Evolutionary conservation across 2,329 filamentous ascomycete genomes (phyloP), one percentile per base, ranked within the genome.

Genomic region (Epichloe hybrida): DNA sequence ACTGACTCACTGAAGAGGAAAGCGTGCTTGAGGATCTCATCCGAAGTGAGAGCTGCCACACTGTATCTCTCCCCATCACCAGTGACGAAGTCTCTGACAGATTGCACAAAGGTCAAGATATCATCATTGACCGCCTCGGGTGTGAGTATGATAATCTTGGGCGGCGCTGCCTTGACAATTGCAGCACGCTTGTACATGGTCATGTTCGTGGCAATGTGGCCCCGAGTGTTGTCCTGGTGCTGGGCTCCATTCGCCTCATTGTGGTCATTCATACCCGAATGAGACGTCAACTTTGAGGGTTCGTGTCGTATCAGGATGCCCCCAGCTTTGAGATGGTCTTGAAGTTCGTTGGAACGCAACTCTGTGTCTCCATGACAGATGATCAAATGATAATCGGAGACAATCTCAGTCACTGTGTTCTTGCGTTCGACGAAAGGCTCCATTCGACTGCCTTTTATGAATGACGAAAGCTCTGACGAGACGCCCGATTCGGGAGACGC

Each of bases 351-450:
- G 4, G 49, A 52, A 8, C 62, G 49, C 6, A 60, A 7, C 4
- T 38, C 43, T 2, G 52, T 38, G 20, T 58, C 51, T 9, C 44
- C 48, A 46, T 57, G 59, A 9, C 55, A 46, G 40, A 70, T 51
- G 23, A 71, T 60, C 5, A 70, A 46, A 35, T 70, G 58, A 40
- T 69, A 71, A 3, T 60, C 48, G 5, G 61, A 59, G 5, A 55
- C 38, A 5, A 57, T 50, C 6, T 59, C 58, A 3, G 58, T 56
- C 0, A 58, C 52, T 46, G 58, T 54, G 2, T 46, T 45, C 21
- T 59, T 58, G n/a, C 49, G 47, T 50, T 70, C 66, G 11, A 70
- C 31, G 5, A 67, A 60, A 0, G 55, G 43, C 21, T 58, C 52
- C 3, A 60, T 20, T 1, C 31, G 36, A 3, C 54, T 58, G 4